Conservation (phyloP, 2,329 filamentous ascomycete genomes). For the Dendryphion nanum region DNA sequence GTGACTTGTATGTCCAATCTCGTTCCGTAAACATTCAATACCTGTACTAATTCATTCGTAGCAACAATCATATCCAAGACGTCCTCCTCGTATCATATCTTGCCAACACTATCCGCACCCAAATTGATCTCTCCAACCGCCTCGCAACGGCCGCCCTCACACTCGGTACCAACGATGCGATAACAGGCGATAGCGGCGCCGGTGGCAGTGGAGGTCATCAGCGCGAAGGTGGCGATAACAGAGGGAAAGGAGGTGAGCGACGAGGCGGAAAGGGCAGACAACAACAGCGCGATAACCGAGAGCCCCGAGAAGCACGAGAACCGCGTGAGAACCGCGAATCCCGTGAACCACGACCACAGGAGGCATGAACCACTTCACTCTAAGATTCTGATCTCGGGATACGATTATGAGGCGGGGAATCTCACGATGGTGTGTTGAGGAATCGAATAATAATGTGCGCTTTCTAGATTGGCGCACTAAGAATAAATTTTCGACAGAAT, state of each 20-base stretch:
- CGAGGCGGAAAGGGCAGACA: slow-evolving; percentile 33
- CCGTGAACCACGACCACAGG: slow-evolving; percentile 21
- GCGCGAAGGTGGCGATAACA: slow-evolving; percentile 20
- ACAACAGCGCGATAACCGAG: slow-evolving; percentile 17
- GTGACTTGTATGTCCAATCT: slow-evolving; percentile 79
- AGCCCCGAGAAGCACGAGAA: slow-evolving; percentile 31
- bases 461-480: too few species aligned
- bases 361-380: slow-evolving; percentile 2
- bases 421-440: too few species aligned
- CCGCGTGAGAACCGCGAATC: slow-evolving; percentile 30
- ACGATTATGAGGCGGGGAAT: too few species aligned
- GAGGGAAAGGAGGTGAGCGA: slow-evolving; percentile 29
- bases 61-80: slow-evolving; percentile 99
- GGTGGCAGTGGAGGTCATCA: slow-evolving; percentile 19
- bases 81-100: slow-evolving; percentile 97
- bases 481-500: too few species aligned
- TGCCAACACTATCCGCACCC: slow-evolving; percentile 96
- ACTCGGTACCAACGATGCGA: slow-evolving; percentile 43
- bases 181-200: slow-evolving; percentile 34
- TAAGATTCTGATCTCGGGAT: too few species aligned
- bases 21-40: too few species aligned
- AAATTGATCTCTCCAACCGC: slow-evolving; percentile 96
- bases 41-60: slow-evolving; percentile 24
- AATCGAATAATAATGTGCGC: too few species aligned
- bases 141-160: slow-evolving; percentile 66